phyloP scores from a whole-genome alignment of 768 basidiomycete species.

The Naganishia vaughanmartiniae region DNA sequence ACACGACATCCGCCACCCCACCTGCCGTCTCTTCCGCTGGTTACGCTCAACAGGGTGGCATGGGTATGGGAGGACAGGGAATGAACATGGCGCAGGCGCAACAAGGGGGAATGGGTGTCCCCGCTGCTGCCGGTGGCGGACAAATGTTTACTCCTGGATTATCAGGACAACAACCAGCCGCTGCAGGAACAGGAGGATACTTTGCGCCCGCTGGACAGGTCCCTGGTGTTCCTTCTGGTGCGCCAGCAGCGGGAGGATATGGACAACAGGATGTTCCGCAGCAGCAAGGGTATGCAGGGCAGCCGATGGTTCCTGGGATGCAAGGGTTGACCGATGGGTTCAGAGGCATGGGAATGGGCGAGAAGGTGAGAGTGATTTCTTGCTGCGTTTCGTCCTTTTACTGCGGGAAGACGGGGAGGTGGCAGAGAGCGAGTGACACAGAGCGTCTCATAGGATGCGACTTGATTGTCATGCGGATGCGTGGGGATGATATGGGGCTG shows the following conservation, averaged over 20 bases:
- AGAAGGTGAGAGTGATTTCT: constrained; percentile 36
- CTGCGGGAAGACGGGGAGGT: too few species aligned
- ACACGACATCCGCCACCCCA: constrained; percentile 31
- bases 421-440: constrained; percentile 1
- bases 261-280: constrained; percentile 35
- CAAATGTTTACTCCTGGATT: constrained; percentile 49
- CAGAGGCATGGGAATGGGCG: constrained; percentile 74
- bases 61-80: constrained; percentile 56
- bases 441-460: background rate
- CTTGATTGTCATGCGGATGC: too few species aligned
- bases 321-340: constrained; percentile 75
- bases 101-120: constrained; percentile 27
- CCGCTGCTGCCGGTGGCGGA: background rate
- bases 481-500: too few species aligned
- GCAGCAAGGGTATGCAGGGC: constrained; percentile 30
- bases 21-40: constrained; percentile 46
- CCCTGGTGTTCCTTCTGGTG: constrained; percentile 7
- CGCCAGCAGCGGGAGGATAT: constrained; percentile 34
- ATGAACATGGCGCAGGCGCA: too few species aligned
- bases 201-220: constrained; percentile 28
- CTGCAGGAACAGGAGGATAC: constrained; percentile 17
- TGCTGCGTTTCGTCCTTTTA: too few species aligned
- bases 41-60: constrained; percentile 53
- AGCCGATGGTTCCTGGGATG: constrained; percentile 29
- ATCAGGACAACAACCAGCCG: constrained; percentile 6